Evolutionary conservation across 2,329 filamentous ascomycete species (phyloP), one percentile per base, ranked within the genome.

Genomic region (Aspergillus sp.): DNA sequence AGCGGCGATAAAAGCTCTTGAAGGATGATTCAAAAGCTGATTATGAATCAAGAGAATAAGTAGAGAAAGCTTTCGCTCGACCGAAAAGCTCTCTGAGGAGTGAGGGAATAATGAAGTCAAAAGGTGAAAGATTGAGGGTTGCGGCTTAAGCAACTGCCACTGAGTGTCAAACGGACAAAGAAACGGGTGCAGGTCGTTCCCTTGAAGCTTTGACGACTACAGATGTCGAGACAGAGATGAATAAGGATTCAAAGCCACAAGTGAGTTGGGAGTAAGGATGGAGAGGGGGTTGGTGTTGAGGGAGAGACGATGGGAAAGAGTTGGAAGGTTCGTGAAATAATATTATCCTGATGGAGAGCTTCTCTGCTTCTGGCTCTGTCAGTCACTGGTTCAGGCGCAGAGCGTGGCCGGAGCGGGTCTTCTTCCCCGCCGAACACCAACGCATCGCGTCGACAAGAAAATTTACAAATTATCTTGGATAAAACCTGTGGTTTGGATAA

Each of bases 111-210:
- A 28, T 42, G 28, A 48, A 37, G 34, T 33, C 40, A 41, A 31
- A 37, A 31, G 29, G 42, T 41, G 47, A 48, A 47, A 49, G 48
- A 47, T 44, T 43, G 45, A 50, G 51, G 41, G 19, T 19, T 19
- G 19, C 19, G 19, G 19, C 19, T 19, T 19, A 19, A 19, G 19
- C 19, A 54, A 52, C 52, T 58, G 52, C 51, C 52, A 50, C 47
- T 51, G 50, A 51, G 44, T 40, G 50, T 48, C 52, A 57, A 51
- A 55, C 52, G 53, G 51, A 33, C 52, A 54, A 61, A 61, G 59
- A 52, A 60, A 64, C 67, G 61, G 62, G 67, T 70, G 67, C 67
- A 70, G 67, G 66, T 66, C 66, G 67, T 62, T 46, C 50, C 50
- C 57, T 58, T 52, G 49, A 51, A 52, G 45, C 50, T 53, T 54